A percentile compares a stretch with the other conserved stretches of the same genome.
These are phyloP conservation scores for Naganishia albida DNA, from an alignment of 1,284 basidiomycete genomes.

Conservation along the genomic window DNA sequence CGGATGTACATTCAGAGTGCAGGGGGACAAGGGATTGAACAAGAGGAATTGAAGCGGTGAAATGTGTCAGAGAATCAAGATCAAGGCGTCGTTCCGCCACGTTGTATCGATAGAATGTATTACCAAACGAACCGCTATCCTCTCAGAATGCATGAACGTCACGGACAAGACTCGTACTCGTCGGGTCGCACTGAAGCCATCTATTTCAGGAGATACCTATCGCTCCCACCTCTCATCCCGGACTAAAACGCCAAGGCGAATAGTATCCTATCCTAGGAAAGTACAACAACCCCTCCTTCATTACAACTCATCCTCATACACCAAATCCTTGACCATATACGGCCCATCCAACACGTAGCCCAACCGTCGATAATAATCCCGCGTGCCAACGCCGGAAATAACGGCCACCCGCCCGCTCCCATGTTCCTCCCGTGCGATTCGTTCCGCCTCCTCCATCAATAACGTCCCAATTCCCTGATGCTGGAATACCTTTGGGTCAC, in stretches of 20 bases:
- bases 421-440: slow-evolving; percentile 97
- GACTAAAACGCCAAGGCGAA: too few species aligned
- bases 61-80: background rate
- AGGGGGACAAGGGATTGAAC: background rate
- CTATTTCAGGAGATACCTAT: too few species aligned
- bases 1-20: too few species aligned
- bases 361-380: slow-evolving; percentile 89
- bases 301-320: slow-evolving; percentile 37
- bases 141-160: too few species aligned
- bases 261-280: too few species aligned
- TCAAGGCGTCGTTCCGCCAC: background rate
- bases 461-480: slow-evolving; percentile 97
- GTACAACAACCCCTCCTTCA: too few species aligned
- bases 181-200: too few species aligned
- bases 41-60: too few species aligned
- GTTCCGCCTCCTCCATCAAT: slow-evolving; percentile 98
- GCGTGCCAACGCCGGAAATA: slow-evolving; percentile 93
- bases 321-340: slow-evolving; percentile 83
- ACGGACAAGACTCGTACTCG: too few species aligned
- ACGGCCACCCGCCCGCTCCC: slow-evolving; percentile 82
- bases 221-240: too few species aligned
- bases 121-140: too few species aligned
- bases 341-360: slow-evolving; percentile 95
- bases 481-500: slow-evolving; percentile 98
- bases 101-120: background rate